Base-by-base conservation (phyloP, 202 grass and related monocot genomes). In the Dendrocalamus latiflorus region DNA sequence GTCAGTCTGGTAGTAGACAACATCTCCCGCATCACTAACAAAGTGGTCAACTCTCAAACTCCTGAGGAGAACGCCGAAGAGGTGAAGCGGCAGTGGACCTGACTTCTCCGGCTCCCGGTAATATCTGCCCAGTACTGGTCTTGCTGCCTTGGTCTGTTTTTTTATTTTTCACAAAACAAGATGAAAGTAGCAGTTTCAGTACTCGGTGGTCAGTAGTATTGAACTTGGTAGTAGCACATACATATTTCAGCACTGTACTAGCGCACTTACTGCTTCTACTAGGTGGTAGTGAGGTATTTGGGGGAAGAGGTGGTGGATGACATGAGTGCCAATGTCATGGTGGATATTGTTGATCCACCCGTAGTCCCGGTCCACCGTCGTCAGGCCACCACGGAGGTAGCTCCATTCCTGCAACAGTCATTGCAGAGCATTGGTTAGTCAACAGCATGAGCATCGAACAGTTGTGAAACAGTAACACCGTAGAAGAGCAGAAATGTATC, bases 271-370 rank as follows among this genome's bases (percentile, higher is more conserved):
- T 2, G 95, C 95, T 79, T 98, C 90, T 24, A 81, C 73, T 13
- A 98, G 87, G 78, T 95, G 84, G 81, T 98, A 98, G 48, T 98
- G 95, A 6, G 95, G 95, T 61, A 98, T 98, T 49, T 95, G 92
- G 9, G 95, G 95, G 77, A 98, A 98, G 72, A 98, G 95, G 75
- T 98, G 95, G 55, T 98, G 95, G 39, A 98, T 85, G 79, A 98
- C 92, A 85, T 98, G 95, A 61, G 95, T 98, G 65, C 90, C 95
- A 62, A 98, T 95, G 81, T 96, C 86, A 48, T 96, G 93, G 86
- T 96, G 93, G 63, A 95, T 90, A 12, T 58, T 93, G 77, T 91
- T 96, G 79, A 96, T 89, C 93, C 90, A 96, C 7, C 93, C 93
- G 5, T 96, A 96, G 84, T 96, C 93, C n/a, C 88, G n/a, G 76